Evolutionary conservation across 164 flowering plant species (phyloP).

Genomic region (Nelumbo lutea): DNA sequence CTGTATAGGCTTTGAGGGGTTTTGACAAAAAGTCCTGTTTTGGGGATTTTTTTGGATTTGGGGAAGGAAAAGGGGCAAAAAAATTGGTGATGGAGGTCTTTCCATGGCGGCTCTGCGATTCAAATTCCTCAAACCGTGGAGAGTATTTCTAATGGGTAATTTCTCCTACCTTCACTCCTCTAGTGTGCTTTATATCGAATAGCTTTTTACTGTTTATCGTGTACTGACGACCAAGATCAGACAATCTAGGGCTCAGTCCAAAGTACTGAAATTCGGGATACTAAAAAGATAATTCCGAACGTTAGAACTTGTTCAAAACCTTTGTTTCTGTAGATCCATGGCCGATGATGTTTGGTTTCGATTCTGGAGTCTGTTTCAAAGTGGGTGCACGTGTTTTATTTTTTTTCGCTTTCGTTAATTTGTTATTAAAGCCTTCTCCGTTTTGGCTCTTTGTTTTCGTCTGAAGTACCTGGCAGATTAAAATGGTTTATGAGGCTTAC

Average conservation of each 20-base stretch:
- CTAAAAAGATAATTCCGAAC: not conserved
- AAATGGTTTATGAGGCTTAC: not conserved
- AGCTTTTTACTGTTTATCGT: constrained; percentile 7
- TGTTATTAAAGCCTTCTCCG: not conserved
- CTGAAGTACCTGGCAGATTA: constrained; percentile 1
- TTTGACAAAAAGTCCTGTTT: constrained; percentile 26
- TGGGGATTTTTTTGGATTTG: constrained; percentile 32
- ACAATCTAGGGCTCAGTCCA: constrained; percentile 21
- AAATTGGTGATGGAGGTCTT: constrained; percentile 21
- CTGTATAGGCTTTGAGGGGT: constrained; percentile 11
- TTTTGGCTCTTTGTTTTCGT: not conserved
- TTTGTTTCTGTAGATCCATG: constrained; percentile 3
- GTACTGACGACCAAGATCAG: constrained; percentile 7
- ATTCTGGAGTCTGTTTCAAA: not conserved
- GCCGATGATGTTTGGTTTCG: not conserved
- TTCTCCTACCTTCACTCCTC: constrained; percentile 1
- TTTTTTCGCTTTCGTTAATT: not conserved
- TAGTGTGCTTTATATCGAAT: constrained; percentile 2
- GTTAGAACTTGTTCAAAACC: not conserved
- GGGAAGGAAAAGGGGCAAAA: constrained; percentile 21
- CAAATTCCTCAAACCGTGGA: constrained; percentile 21
- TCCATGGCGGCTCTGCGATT: constrained; percentile 33
- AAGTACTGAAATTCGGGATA: not conserved
- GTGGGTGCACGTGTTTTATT: not conserved
- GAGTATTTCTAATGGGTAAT: constrained; percentile 16